Conservation (phyloP, 495 filamentous ascomycete genomes). For the Penicillium angulare region DNA sequence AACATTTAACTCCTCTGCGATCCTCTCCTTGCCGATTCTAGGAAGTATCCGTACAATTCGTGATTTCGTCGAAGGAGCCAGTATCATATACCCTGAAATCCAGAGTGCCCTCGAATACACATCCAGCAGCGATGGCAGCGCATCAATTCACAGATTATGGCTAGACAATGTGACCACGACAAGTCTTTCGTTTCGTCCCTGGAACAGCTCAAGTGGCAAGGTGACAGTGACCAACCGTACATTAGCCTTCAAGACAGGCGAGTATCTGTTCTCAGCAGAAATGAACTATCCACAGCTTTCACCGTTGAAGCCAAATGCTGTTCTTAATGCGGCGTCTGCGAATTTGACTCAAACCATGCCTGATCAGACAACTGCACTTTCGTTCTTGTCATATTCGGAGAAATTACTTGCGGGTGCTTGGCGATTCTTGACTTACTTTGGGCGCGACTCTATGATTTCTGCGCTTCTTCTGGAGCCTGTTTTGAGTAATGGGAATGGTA, state of each 20-base stretch:
- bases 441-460: conserved; percentile 62
- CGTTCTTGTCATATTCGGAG: conserved; percentile 61
- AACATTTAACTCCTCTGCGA: conserved; percentile 55
- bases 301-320: conserved; percentile 45
- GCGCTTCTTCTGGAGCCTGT: conserved; percentile 56
- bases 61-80: conserved; percentile 59
- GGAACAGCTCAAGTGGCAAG: conserved; percentile 9
- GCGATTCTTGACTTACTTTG: conserved; percentile 67
- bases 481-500: conserved; percentile 53
- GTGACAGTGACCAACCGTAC: conserved; percentile 40
- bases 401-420: conserved; percentile 65
- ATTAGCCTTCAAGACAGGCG: conserved; percentile 46
- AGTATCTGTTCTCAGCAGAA: conserved; percentile 57
- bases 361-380: conserved; percentile 50
- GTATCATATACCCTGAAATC: conserved; percentile 48
- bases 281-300: conserved; percentile 61
- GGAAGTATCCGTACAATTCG: conserved; percentile 61
- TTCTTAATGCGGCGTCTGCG: conserved; percentile 47
- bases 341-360: conserved; percentile 43
- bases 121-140: conserved; percentile 35
- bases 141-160: conserved; percentile 52
- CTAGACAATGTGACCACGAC: conserved; percentile 56
- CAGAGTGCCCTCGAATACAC: conserved; percentile 48
- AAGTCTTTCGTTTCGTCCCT: conserved; percentile 48
- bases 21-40: conserved; percentile 52